Conservation (phyloP, 2,329 filamentous ascomycete genomes). For the Alternaria consortialis region DNA sequence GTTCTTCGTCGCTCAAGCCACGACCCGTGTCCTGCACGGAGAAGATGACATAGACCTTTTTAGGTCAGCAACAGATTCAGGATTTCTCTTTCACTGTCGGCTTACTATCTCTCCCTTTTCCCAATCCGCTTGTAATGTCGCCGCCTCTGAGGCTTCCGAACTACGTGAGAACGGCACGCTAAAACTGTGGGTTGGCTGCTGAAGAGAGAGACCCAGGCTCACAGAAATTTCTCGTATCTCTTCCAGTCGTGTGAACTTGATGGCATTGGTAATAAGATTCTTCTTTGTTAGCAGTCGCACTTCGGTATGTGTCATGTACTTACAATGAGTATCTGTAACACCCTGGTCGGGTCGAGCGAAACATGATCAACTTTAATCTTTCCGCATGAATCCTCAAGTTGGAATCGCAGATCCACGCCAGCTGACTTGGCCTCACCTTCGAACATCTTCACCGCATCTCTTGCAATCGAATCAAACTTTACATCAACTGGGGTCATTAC, state of each 20-base stretch:
- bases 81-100: neutral
- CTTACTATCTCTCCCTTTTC: constrained; percentile 34
- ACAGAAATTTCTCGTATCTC: constrained; percentile 49
- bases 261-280: constrained; percentile 55
- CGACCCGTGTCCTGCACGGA: constrained; percentile 52
- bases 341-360: constrained; percentile 53
- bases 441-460: constrained; percentile 51
- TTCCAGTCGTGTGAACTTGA: constrained; percentile 56
- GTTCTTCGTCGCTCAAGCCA: constrained; percentile 51
- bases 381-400: constrained; percentile 50
- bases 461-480: constrained; percentile 45
- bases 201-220: constrained; percentile 42
- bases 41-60: constrained; percentile 49
- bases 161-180: constrained; percentile 29
- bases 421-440: constrained; percentile 45
- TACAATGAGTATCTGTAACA: constrained; percentile 51
- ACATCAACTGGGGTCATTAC: constrained; percentile 53
- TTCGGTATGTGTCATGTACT: neutral
- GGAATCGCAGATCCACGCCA: constrained; percentile 38
- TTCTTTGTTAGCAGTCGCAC: constrained; percentile 20
- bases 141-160: constrained; percentile 20
- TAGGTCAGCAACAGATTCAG: neutral
- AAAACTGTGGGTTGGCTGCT: constrained; percentile 44
- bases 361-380: constrained; percentile 47
- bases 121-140: constrained; percentile 44